Evolutionary conservation across 2,329 filamentous ascomycete genomes (phyloP).

Genomic region (Fusarium pseudoanthophilum): DNA sequence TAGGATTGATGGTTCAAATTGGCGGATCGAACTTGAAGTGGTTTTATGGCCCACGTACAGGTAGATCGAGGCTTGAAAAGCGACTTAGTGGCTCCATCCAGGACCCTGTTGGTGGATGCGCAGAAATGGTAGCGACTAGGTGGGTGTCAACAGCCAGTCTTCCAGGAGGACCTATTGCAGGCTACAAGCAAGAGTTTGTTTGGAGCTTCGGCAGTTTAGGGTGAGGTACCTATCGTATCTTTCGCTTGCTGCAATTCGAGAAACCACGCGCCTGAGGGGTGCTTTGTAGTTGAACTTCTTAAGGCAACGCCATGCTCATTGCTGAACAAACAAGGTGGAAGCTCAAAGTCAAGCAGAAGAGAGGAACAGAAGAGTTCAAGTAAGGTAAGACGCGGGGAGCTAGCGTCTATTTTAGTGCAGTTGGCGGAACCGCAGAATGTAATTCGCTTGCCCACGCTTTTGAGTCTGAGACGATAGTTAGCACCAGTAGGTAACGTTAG

Average conservation of each 20-base stretch:
- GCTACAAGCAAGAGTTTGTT: conserved; percentile 13
- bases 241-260: not conserved
- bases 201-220: not conserved
- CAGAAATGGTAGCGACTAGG: conserved; percentile 12
- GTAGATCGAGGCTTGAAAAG: conserved; percentile 41
- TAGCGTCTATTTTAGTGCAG: conserved; percentile 42
- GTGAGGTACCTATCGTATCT: not conserved
- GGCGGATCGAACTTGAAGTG: conserved; percentile 43
- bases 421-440: conserved; percentile 39
- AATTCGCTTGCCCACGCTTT: conserved; percentile 13
- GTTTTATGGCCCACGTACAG: conserved; percentile 42
- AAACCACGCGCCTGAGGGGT: not conserved
- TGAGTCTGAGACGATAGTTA: conserved; percentile 6
- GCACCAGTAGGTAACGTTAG: not conserved
- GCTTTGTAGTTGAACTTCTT: not conserved
- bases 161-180: conserved; percentile 20
- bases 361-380: conserved; percentile 22
- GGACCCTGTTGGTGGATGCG: conserved; percentile 40
- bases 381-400: conserved; percentile 45
- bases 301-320: not conserved
- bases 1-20: conserved; percentile 37
- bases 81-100: conserved; percentile 43
- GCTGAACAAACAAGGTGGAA: conserved; percentile 12
- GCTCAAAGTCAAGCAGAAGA: conserved; percentile 2
- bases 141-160: conserved; percentile 15